A percentile compares a stretch with the other conserved stretches of the same genome.
These are phyloP conservation scores for Ganoderma resinaceum DNA, from an alignment of 1,284 basidiomycete species.

Conservation along the genomic window DNA sequence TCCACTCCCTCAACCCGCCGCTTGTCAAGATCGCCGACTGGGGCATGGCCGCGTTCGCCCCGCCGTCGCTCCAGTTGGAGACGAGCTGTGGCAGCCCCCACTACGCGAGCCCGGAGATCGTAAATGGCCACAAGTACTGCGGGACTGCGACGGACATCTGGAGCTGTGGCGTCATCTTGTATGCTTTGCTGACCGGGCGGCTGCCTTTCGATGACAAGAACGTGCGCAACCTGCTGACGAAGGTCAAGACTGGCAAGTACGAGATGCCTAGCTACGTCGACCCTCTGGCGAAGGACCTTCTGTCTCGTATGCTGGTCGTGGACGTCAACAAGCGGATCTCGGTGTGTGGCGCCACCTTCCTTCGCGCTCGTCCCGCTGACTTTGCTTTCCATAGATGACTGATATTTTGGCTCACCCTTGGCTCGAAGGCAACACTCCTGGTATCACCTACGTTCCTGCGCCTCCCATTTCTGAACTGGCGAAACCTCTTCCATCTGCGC, in stretches of 20 bases:
- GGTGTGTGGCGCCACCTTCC: slow-evolving; percentile 5
- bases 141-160: slow-evolving; percentile 95
- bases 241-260: slow-evolving; percentile 91
- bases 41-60: slow-evolving; percentile 97
- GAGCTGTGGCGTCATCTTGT: slow-evolving; percentile 93
- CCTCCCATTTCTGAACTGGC: slow-evolving; percentile 73
- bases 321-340: slow-evolving; percentile 83
- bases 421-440: slow-evolving; percentile 59
- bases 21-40: slow-evolving; percentile 98
- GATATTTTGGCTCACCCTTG: slow-evolving; percentile 92
- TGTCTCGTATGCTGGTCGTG: slow-evolving; percentile 89
- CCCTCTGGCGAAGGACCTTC: slow-evolving; percentile 76
- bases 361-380: slow-evolving; percentile 16
- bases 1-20: slow-evolving; percentile 83
- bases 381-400: slow-evolving; percentile 65
- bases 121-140: slow-evolving; percentile 93
- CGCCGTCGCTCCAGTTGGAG: slow-evolving; percentile 84
- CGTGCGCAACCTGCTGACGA: slow-evolving; percentile 82
- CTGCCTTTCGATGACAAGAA: slow-evolving; percentile 93
- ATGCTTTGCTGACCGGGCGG: slow-evolving; percentile 85
- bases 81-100: slow-evolving; percentile 98
- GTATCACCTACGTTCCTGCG: slow-evolving; percentile 63
- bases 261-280: slow-evolving; percentile 81
- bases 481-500: slow-evolving; percentile 70
- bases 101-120: slow-evolving; percentile 98